A percentile compares a stretch with the other conserved stretches of the same genome.
These are phyloP conservation scores for Tephrocybe rancida DNA, from an alignment of 768 basidiomycete species.

Conservation along the genomic window DNA sequence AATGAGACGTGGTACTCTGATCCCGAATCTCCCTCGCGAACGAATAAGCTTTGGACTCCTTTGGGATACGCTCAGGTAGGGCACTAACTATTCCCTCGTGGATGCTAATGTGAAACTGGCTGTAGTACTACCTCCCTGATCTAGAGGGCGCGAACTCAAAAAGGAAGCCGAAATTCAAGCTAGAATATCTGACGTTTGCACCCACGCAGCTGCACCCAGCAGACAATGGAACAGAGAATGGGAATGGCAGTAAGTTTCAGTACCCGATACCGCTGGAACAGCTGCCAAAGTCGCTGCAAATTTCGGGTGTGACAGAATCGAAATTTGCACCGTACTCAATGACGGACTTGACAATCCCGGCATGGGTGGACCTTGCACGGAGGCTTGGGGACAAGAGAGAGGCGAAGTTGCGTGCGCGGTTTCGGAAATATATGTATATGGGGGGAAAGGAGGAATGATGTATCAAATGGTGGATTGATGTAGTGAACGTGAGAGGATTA, in stretches of 20 bases:
- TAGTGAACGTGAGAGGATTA: constrained; percentile 15
- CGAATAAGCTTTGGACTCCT: constrained; percentile 70
- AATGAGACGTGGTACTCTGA: constrained; percentile 63
- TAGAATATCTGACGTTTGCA: constrained; percentile 79
- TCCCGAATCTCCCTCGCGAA: constrained; percentile 67
- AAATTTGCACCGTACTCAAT: constrained; percentile 72
- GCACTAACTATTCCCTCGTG: constrained; percentile 2
- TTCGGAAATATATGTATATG: constrained; percentile 77
- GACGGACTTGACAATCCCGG: constrained; percentile 75
- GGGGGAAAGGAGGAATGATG: constrained; percentile 35
- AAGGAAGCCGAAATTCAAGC: constrained; percentile 60
- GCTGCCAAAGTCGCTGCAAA: constrained; percentile 52
- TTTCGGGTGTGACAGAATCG: constrained; percentile 39
- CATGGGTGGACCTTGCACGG: constrained; percentile 71
- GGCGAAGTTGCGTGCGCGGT: constrained; percentile 60
- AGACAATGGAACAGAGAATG: constrained; percentile 19
- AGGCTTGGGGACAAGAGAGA: constrained; percentile 55
- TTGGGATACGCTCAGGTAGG: constrained; percentile 86
- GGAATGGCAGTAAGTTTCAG: constrained; percentile 27
- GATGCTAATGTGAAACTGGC: constrained; percentile 10
- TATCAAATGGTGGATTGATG: constrained; percentile 12
- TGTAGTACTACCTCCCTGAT: constrained; percentile 68
- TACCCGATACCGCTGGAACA: constrained; percentile 60
- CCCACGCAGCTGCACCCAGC: constrained; percentile 41
- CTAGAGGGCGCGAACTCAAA: constrained; percentile 50